Evolutionary conservation across 176 grass and related monocot genomes (phyloP).

Genomic region (Themeda triandra): DNA sequence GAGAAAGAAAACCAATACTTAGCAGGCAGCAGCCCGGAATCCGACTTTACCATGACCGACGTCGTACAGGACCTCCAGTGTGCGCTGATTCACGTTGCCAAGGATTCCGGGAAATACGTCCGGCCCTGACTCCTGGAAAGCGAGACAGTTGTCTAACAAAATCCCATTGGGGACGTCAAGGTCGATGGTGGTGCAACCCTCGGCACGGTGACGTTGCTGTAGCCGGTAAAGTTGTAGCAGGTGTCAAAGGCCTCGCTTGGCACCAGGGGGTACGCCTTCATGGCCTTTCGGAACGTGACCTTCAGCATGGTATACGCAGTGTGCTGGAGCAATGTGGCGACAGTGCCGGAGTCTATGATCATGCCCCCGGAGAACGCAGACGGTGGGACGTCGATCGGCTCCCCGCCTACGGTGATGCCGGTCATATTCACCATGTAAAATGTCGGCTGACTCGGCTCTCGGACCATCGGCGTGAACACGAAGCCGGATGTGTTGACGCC

Average conservation of each 20-base stretch:
- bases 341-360: constrained; percentile 55
- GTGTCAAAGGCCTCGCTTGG: neutral
- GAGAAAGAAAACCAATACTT: too few relatives aligned
- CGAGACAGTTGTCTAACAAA: constrained; percentile 44
- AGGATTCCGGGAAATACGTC: constrained; percentile 7
- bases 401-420: constrained; percentile 29
- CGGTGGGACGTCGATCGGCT: constrained; percentile 1
- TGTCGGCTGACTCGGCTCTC: neutral
- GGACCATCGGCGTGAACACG: constrained; percentile 18
- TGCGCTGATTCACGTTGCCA: constrained; percentile 60
- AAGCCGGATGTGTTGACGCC: neutral
- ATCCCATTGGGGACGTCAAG: constrained; percentile 31
- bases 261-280: neutral
- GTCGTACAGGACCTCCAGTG: constrained; percentile 45
- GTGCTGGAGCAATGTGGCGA: constrained; percentile 31
- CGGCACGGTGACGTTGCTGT: constrained; percentile 27
- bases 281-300: constrained; percentile 20
- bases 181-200: neutral
- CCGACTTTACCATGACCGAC: constrained; percentile 16
- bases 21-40: constrained; percentile 28
- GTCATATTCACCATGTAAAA: constrained; percentile 34
- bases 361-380: constrained; percentile 19
- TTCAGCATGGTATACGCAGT: constrained; percentile 42
- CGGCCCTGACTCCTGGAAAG: constrained; percentile 23
- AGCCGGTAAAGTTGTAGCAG: constrained; percentile 39